Conservation (phyloP, 2,329 filamentous ascomycete genomes). For the Trichocomaceae sp. region DNA sequence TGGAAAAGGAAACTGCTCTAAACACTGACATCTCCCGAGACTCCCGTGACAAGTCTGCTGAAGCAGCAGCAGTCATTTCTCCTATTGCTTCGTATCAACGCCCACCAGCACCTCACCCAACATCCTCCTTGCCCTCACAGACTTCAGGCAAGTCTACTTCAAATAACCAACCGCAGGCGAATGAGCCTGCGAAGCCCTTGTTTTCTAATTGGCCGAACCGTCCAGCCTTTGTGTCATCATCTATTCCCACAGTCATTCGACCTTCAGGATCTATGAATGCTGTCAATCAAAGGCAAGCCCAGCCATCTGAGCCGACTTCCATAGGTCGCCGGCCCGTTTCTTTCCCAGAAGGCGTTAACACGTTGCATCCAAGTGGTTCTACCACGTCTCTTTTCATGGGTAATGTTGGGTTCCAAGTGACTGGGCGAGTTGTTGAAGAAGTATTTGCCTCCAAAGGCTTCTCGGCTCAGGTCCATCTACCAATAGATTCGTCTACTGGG, state of each 20-base stretch:
- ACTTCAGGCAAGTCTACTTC: neutral
- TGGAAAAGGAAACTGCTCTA: neutral
- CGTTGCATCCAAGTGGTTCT: neutral
- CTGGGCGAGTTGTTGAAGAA: constrained; percentile 28
- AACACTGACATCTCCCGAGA: neutral
- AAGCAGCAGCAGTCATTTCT: neutral
- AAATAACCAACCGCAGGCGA: neutral
- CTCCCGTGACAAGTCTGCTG: neutral
- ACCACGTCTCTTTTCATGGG: constrained; percentile 30
- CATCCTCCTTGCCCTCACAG: neutral
- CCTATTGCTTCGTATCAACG: neutral
- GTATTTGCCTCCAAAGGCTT: constrained; percentile 35
- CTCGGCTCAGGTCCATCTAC: constrained; percentile 30
- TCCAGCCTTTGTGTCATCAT: constrained; percentile 3
- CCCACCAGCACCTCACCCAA: neutral
- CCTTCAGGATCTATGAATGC: neutral
- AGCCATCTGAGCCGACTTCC: neutral
- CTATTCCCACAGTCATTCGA: neutral
- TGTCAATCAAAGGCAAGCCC: neutral
- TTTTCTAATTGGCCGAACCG: constrained; percentile 13
- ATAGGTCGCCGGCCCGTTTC: neutral
- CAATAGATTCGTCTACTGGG: constrained; percentile 26
- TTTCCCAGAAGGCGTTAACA: neutral
- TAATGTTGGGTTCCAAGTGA: constrained; percentile 35
- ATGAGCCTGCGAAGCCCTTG: neutral